phyloP scores from a whole-genome alignment of 805 yeast species.

The Pichia deserticola region DNA sequence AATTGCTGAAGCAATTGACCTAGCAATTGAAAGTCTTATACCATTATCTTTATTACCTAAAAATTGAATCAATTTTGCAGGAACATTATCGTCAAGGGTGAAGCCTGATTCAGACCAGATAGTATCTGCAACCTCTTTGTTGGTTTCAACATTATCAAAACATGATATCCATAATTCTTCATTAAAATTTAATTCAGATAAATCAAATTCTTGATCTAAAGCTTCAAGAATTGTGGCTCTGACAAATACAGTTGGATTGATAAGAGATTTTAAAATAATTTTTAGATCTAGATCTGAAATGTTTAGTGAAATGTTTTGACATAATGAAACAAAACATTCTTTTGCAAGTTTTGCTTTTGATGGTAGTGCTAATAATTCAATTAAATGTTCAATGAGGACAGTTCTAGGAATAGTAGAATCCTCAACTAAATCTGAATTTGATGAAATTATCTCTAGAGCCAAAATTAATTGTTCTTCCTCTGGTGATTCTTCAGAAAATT shows the following conservation, averaged over 20 bases:
- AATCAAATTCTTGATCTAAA: slow-evolving; percentile 73
- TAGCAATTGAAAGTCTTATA: slow-evolving; percentile 65
- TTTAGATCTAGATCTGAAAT: slow-evolving; percentile 49
- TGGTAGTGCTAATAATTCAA: slow-evolving; percentile 64
- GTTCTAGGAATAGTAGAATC: slow-evolving; percentile 63
- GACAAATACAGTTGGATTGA: slow-evolving; percentile 63
- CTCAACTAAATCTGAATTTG: slow-evolving; percentile 62
- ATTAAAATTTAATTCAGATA: slow-evolving; percentile 34
- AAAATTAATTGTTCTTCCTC: slow-evolving; percentile 80
- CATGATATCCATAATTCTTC: slow-evolving; percentile 68
- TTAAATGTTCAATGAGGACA: slow-evolving; percentile 51
- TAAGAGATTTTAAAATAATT: slow-evolving; percentile 46
- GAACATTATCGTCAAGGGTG: slow-evolving; percentile 36
- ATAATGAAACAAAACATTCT: slow-evolving; percentile 71
- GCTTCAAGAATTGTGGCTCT: slow-evolving; percentile 76
- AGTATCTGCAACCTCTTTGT: slow-evolving; percentile 60
- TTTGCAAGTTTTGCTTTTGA: slow-evolving; percentile 74
- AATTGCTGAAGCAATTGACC: slow-evolving; percentile 57
- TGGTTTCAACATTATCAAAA: slow-evolving; percentile 62
- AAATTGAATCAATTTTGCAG: slow-evolving; percentile 40
- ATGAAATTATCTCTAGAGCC: slow-evolving; percentile 65
- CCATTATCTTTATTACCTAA: slow-evolving; percentile 55
- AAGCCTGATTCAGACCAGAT: slow-evolving; percentile 79
- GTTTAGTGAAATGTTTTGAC: slow-evolving; percentile 67
- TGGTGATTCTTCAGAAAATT: slow-evolving; percentile 74